Percentiles rank a stretch among this genome's conserved stretches.
phyloP scores from a whole-genome alignment of 257 asterid species.

The Asclepias syriaca region DNA sequence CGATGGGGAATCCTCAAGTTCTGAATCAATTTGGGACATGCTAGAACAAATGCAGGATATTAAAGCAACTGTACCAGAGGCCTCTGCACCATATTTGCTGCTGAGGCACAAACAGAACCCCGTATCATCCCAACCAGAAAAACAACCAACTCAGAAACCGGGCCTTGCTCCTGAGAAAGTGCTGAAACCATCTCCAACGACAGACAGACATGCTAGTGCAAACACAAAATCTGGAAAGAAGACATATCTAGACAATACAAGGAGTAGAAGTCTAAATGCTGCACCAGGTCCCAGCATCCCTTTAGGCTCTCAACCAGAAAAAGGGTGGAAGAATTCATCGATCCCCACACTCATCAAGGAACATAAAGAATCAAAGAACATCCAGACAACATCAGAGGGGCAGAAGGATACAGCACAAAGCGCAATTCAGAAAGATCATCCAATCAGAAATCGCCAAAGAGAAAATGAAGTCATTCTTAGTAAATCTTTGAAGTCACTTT shows the following conservation, averaged over 20 bases:
- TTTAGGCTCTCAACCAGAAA: conserved; percentile 16
- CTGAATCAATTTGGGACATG: conserved; percentile 13
- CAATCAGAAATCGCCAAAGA: neutral
- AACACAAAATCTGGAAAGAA: neutral
- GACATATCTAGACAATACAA: conserved; percentile 1
- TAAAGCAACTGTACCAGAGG: conserved; percentile 13
- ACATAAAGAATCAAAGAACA: conserved; percentile 9
- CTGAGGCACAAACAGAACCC: conserved; percentile 11
- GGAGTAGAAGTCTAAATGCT: conserved; percentile 12
- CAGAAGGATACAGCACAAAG: neutral
- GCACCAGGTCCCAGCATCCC: conserved; percentile 9
- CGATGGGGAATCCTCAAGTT: conserved; percentile 19
- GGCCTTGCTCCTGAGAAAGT: conserved; percentile 22
- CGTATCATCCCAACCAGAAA: conserved; percentile 10
- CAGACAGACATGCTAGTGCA: conserved; percentile 5
- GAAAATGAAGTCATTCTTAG: neutral
- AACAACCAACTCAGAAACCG: conserved; percentile 15
- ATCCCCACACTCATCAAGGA: conserved; percentile 11
- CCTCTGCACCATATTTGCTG: conserved; percentile 16
- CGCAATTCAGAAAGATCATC: neutral
- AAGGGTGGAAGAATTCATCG: conserved; percentile 9
- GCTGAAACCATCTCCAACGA: conserved; percentile 13
- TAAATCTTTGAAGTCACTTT: neutral
- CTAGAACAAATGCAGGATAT: conserved; percentile 16
- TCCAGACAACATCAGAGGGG: conserved; percentile 11